Percentiles rank a stretch among this genome's conserved stretches.
These are phyloP conservation scores for Pseudophaeomoniella oleicola DNA, from an alignment of 2,329 filamentous ascomycete species.

Conservation along the genomic window DNA sequence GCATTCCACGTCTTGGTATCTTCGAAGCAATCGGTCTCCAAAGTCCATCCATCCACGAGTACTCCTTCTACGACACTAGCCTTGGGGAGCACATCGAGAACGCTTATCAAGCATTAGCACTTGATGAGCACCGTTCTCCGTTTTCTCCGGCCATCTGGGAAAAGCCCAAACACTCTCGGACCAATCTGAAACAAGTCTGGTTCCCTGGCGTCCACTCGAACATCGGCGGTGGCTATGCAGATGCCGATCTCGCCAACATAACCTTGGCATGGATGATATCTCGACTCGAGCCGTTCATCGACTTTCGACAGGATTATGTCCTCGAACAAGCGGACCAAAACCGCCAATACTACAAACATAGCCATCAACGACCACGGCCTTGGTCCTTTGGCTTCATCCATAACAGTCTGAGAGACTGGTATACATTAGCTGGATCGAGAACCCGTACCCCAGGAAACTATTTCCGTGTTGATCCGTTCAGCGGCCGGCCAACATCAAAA, in stretches of 20 bases:
- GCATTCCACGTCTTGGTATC: slow-evolving; percentile 14
- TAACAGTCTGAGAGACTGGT: slow-evolving; percentile 11
- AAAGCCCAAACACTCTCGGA: slow-evolving; percentile 12
- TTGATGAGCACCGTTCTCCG: slow-evolving; percentile 17
- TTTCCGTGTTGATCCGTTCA: slow-evolving; percentile 10
- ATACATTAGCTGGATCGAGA: slow-evolving; percentile 10
- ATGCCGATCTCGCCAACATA: slow-evolving; percentile 33
- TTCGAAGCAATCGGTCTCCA: slow-evolving; percentile 8
- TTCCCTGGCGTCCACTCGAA: slow-evolving; percentile 35
- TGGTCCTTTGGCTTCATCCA: slow-evolving; percentile 14
- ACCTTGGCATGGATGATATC: slow-evolving; percentile 38
- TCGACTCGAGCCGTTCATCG: slow-evolving; percentile 18
- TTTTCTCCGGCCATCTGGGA: slow-evolving; percentile 19
- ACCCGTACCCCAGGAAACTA: slow-evolving; percentile 14
- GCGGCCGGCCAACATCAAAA: slow-evolving; percentile 9
- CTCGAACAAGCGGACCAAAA: slow-evolving; percentile 9
- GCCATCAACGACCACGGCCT: slow-evolving; percentile 10
- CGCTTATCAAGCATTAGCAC: slow-evolving; percentile 19
- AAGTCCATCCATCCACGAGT: slow-evolving; percentile 12
- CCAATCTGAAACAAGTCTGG: slow-evolving; percentile 30
- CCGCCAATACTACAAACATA: slow-evolving; percentile 9
- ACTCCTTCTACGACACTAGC: slow-evolving; percentile 18
- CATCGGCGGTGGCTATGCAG: slow-evolving; percentile 31
- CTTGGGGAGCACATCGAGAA: slow-evolving; percentile 17
- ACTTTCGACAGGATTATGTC: slow-evolving; percentile 12